Base-by-base conservation (phyloP, 2,329 filamentous ascomycete species). In the Fusarium sp. region DNA sequence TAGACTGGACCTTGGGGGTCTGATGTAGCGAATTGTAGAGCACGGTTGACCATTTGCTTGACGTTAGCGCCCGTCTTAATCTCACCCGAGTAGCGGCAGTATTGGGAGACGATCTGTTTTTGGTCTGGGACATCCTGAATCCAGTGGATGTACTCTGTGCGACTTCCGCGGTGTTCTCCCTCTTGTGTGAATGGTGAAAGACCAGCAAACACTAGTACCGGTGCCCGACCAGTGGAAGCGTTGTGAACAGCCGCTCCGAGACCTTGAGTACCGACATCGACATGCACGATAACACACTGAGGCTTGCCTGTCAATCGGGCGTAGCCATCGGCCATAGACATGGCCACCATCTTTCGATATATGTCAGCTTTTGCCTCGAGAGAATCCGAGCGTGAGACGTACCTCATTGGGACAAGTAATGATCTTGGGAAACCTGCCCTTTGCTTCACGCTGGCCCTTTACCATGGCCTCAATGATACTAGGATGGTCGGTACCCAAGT, bases 11-110 rank as follows among this genome's bases (percentile, higher is more conserved):
- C 94, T 66, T 90, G 86, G 0, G 94, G 94, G 54, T 91, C 91
- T 28, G 89, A 93, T 47, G 83, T 91, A 0, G 94, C 93, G 75
- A 96, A 97, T 71, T 93, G 92, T 57, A 97, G 79, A 0, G 94
- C 94, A 2, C 94, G 90, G 76, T 94, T 94, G 63, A 97, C 92
- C 81, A 97, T 90, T 81, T 97, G 93, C 84, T 97, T 97, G 63
- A 97, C 88, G 74, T 97, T 97, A 75, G 88, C 88, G 17, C 93
- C 93, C 4, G 91, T 91, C 81, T 94, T 94, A 78, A 97, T 90
- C 81, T 97, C 94, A 5, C 86, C 93, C 0, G 90, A 82, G 75
- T 96, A 97, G 11, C 94, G 87, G 77, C 94, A 97, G 79, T 97
- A 97, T 81, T 97, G 94, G 0, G 88, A 84, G 5, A 97, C 83